Base-by-base conservation (phyloP, 2,329 filamentous ascomycete genomes). In the Lasiodiplodia citricola region DNA sequence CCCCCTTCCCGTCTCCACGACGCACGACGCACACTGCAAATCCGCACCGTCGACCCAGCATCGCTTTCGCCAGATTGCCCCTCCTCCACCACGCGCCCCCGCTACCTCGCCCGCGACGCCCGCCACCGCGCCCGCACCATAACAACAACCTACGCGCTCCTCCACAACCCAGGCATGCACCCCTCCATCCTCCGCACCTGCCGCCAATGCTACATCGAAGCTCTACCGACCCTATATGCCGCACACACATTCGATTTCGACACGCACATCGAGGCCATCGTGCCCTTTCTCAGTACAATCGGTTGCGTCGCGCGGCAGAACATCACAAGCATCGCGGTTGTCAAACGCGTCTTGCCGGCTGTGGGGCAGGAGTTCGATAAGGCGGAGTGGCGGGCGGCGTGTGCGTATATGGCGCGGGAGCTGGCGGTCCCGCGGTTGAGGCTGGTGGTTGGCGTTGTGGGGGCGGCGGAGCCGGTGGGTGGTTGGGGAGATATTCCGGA, bases 221-320 rank as follows among this genome's bases (percentile, higher is more conserved):
- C 86, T 18, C 79, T 84, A 3, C 81, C 85, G 68, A 75, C 87
- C 16, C 79, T 90, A 3, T 91, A 90, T 76, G 81, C 80, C 8
- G 79, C 76, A 66, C 86, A 89, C 74, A 80, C 80, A 0, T 90
- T 90, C 75, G 84, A 86, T 73, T 91, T 91, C 75, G 85, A 85
- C 70, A 82, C 83, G 58, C 83, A 87, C 76, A 81, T 90, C 71
- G 88, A 90, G 76, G 87, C 88, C 16, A 83, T 88, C 5, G 82
- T 85, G 0, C 87, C 88, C 0, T 90, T 90, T 74, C 80, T 91
- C 52, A 79, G 80, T 37, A 87, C 90, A 74, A 81, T 89, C 41
- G 87, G 85, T 2, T 81, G 83, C 0, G 72, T 76, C 21, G 83
- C 85, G 2, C 81, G 85, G 38, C 75, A 76, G 10, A 79, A 85